phyloP scores from a whole-genome alignment of 352 stramenopile genomes.

The Saprolegnia parasitica region DNA sequence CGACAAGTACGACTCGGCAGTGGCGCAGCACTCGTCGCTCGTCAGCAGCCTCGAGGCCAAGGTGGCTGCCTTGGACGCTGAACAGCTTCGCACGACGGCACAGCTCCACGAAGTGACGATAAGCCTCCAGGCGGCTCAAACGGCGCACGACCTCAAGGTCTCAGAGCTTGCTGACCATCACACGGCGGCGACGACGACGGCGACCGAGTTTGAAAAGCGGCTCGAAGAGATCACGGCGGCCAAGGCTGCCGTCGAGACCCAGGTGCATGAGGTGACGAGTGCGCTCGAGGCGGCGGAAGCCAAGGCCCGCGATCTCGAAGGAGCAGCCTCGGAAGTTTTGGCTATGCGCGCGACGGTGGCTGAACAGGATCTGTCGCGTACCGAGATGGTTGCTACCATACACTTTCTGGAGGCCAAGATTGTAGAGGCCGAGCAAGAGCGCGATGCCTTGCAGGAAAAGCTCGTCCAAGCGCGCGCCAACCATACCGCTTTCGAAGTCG shows the following conservation, averaged over 20 bases:
- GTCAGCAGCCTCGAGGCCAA: too few relatives aligned
- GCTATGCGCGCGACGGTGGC: neutral
- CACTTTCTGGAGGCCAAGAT: neutral
- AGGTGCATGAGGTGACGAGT: too few relatives aligned
- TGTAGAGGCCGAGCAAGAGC: neutral
- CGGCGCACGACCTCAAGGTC: too few relatives aligned
- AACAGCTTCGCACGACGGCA: too few relatives aligned
- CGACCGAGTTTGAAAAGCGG: slow-evolving; percentile 79
- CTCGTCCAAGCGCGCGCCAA: neutral
- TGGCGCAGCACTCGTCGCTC: too few relatives aligned
- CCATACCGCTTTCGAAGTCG: neutral
- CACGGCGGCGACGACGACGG: too few relatives aligned
- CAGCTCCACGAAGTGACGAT: too few relatives aligned
- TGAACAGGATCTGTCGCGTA: neutral
- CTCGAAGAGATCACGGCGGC: slow-evolving; percentile 16
- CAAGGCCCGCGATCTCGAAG: neutral
- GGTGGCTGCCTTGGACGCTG: too few relatives aligned
- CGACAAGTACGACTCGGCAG: too few relatives aligned
- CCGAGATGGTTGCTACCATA: neutral
- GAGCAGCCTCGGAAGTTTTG: neutral
- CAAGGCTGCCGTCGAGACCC: too few relatives aligned
- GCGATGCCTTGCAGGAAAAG: neutral
- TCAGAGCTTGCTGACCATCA: too few relatives aligned
- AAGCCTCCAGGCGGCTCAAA: too few relatives aligned
- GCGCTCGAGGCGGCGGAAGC: neutral